These are phyloP conservation scores for Ophiostoma sp. DNA, from an alignment of 2,329 filamentous ascomycete species.

Conservation along the genomic window DNA sequence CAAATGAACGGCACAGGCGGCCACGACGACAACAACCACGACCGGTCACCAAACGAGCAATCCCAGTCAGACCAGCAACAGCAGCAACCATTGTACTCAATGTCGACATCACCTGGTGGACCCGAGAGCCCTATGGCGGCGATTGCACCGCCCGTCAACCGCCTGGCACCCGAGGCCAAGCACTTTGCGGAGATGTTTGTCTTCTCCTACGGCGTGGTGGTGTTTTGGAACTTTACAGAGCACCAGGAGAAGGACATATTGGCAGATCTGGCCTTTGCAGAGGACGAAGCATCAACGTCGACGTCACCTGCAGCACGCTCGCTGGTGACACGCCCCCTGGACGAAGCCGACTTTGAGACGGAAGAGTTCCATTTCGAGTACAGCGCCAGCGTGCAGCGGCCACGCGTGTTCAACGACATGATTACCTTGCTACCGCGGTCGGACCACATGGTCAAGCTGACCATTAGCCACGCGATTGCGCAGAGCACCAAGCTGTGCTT, in stretches of 20 bases:
- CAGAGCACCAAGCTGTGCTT: slow-evolving; percentile 96
- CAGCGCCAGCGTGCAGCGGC: slow-evolving; percentile 78
- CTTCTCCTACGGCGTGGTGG: slow-evolving; percentile 94
- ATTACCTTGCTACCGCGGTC: slow-evolving; percentile 86
- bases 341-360: slow-evolving; percentile 91
- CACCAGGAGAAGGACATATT: slow-evolving; percentile 95
- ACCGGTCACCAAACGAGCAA: background rate
- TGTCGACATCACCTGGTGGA: background rate
- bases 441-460: slow-evolving; percentile 98
- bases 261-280: slow-evolving; percentile 88
- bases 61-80: background rate
- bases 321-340: slow-evolving; percentile 75
- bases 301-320: slow-evolving; percentile 39
- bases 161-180: slow-evolving; percentile 69
- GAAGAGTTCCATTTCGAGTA: slow-evolving; percentile 99
- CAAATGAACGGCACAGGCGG: background rate
- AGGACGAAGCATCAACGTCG: slow-evolving; percentile 49
- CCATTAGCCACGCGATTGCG: slow-evolving; percentile 95
- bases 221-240: slow-evolving; percentile 99
- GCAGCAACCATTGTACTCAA: slow-evolving; percentile 11
- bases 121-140: background rate
- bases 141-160: slow-evolving; percentile 47
- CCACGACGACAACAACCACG: background rate
- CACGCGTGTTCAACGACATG: slow-evolving; percentile 98
- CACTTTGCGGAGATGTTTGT: slow-evolving; percentile 94